These are phyloP conservation scores for Thozetella sp. DNA, from an alignment of 495 filamentous ascomycete genomes.

Conservation along the genomic window DNA sequence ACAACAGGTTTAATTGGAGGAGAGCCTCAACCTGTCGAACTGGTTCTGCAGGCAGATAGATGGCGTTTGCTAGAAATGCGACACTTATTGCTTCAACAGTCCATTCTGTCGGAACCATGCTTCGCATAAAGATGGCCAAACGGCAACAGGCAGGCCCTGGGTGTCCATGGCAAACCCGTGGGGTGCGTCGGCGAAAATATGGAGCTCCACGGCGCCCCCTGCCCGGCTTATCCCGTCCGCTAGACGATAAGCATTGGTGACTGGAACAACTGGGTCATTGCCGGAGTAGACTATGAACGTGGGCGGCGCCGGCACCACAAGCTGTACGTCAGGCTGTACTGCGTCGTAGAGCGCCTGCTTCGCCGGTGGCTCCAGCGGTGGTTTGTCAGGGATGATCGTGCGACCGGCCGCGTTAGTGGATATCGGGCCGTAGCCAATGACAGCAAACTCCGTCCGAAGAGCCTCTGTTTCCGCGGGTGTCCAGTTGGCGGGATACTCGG, in stretches of 20 bases:
- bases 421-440: constrained; percentile 17
- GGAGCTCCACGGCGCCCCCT: constrained; percentile 13
- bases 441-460: constrained; percentile 7
- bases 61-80: too few species aligned
- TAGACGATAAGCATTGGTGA: constrained; percentile 14
- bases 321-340: constrained; percentile 13
- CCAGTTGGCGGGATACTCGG: constrained; percentile 10
- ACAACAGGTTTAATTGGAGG: too few species aligned
- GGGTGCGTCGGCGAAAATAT: constrained; percentile 15
- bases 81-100: too few species aligned
- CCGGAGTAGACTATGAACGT: constrained; percentile 16
- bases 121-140: constrained; percentile 14
- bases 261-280: constrained; percentile 16
- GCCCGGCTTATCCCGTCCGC: constrained; percentile 7
- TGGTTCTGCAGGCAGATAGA: too few species aligned
- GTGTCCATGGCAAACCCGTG: constrained; percentile 19
- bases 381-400: constrained; percentile 10
- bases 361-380: constrained; percentile 12
- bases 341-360: constrained; percentile 17
- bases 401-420: constrained; percentile 18
- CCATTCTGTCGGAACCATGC: too few species aligned
- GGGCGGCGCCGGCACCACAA: constrained; percentile 9
- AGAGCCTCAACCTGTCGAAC: too few species aligned
- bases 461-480: not conserved
- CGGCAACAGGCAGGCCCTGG: constrained; percentile 7